Base-by-base conservation (phyloP, 2,329 filamentous ascomycete species). In the Penicillium polonicum region DNA sequence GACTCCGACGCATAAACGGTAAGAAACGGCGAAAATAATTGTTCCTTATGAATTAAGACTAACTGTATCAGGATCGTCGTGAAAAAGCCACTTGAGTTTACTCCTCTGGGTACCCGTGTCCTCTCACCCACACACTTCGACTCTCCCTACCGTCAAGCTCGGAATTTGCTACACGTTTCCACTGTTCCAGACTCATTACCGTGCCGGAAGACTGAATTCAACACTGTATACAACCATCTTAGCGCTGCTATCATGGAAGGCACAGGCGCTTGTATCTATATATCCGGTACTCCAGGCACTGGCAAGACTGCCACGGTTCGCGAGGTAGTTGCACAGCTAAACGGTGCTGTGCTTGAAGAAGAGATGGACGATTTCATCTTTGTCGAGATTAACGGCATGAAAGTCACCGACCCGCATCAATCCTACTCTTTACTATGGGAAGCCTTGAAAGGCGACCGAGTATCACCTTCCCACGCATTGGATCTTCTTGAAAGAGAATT, bases 381-480 rank as follows among this genome's bases (percentile, higher is more conserved):
- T 66, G 92, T 99, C 61, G 94, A 99, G 75, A 97, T 99, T 78
- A 99, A 99, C 75, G 95, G 94, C 65, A 97, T 99, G 94, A 99
- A 99, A 79, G 92, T 99, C 66, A 96, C 94, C 0, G 94, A 99
- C 72, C 93, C 94, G 0, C 92, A 97, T 70, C 94, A 99, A 74
- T 92, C 94, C 0, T 99, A 99, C 75, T 89, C 91, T 2, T 78
- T 99, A 21, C 83, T 99, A 2, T 99, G 95, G 95, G 92, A 99
- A 78, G 93, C 94, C 0, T 80, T 99, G 59, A 93, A 93, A 71
- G 92, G 92, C 27, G 92, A 99, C 71, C 86, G 94, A 48, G 92
- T 97, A 8, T 95, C 90, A 70, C 91, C 94, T 0, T 86, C 91
- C 2, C 94, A 99, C 73, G 93, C 94, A 0, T 81, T 99, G 13